A percentile compares a stretch with the other conserved stretches of the same genome.
Conservation (phyloP, 768 basidiomycete species). For the Rubroboletus satanas region DNA sequence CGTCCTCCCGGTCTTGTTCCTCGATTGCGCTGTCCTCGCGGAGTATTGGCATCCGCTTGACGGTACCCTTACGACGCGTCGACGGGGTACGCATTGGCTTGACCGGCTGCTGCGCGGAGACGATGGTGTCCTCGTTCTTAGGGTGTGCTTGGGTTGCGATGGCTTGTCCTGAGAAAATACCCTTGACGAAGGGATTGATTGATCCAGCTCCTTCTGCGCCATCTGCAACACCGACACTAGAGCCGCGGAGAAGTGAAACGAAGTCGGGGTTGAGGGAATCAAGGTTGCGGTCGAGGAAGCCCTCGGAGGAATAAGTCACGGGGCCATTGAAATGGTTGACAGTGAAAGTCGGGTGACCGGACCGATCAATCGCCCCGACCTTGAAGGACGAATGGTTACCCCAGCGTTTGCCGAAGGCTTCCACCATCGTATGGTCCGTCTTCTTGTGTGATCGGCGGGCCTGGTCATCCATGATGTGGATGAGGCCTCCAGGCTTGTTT, state of each 20-base stretch:
- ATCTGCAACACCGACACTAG: slow-evolving; percentile 31
- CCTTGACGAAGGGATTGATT: slow-evolving; percentile 87
- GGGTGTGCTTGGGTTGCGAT: slow-evolving; percentile 94
- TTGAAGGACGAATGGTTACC: slow-evolving; percentile 90
- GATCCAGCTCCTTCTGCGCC: slow-evolving; percentile 71
- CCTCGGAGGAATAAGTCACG: slow-evolving; percentile 87
- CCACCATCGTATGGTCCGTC: slow-evolving; percentile 91
- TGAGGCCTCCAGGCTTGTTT: slow-evolving; percentile 82
- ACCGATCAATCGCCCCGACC: slow-evolving; percentile 66
- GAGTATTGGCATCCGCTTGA: slow-evolving; percentile 49
- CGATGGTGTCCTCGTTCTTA: slow-evolving; percentile 90
- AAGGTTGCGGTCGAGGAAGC: slow-evolving; percentile 84
- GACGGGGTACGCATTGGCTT: slow-evolving; percentile 95
- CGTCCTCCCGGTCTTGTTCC: slow-evolving; percentile 51
- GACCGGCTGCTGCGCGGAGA: slow-evolving; percentile 87
- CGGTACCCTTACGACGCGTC: slow-evolving; percentile 72
- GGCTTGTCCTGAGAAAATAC: slow-evolving; percentile 81
- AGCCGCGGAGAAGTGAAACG: slow-evolving; percentile 80
- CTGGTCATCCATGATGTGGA: slow-evolving; percentile 98
- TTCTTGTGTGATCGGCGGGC: slow-evolving; percentile 82
- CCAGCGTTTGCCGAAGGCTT: slow-evolving; percentile 93
- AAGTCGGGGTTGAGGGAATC: slow-evolving; percentile 93
- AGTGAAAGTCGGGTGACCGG: slow-evolving; percentile 83
- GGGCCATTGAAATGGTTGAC: slow-evolving; percentile 89
- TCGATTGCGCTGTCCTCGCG: slow-evolving; percentile 25